phyloP scores from a whole-genome alignment of 371 early-diverging fungal genomes.

The Mucor plumbeus region DNA sequence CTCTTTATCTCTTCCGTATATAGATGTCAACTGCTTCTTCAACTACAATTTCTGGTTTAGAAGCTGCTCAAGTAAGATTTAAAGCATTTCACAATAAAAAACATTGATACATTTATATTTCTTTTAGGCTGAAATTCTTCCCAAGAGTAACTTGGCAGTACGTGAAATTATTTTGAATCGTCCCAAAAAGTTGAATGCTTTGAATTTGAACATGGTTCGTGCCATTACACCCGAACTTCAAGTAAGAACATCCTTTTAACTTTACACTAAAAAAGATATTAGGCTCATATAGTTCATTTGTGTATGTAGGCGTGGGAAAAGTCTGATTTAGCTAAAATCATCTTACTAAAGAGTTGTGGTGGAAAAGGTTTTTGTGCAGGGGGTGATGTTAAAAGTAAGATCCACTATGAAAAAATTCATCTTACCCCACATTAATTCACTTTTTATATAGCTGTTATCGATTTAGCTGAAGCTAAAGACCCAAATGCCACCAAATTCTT shows the following conservation, averaged over 20 bases:
- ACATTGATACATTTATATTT: not conserved
- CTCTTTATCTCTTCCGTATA: too few species aligned
- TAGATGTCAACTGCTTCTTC: conserved; percentile 24
- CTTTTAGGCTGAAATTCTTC: conserved; percentile 34
- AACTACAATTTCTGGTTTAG: conserved; percentile 16
- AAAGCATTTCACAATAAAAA: not conserved
- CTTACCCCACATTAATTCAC: not conserved
- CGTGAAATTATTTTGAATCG: conserved; percentile 88
- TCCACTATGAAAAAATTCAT: not conserved
- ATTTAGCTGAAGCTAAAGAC: conserved; percentile 48
- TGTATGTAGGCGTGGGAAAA: conserved; percentile 82
- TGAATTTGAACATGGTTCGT: conserved; percentile 88
- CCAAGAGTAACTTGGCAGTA: conserved; percentile 61
- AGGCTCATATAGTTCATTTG: not conserved
- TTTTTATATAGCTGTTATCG: conserved; percentile 43
- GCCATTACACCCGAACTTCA: conserved; percentile 81
- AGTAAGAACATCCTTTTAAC: conserved; percentile 40
- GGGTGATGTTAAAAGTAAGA: conserved; percentile 89
- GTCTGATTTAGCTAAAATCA: conserved; percentile 86
- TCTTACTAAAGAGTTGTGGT: conserved; percentile 81
- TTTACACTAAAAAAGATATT: not conserved
- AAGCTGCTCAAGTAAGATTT: conserved; percentile 19
- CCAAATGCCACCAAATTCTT: conserved; percentile 80
- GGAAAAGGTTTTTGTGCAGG: conserved; percentile 95
- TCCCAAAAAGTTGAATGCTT: conserved; percentile 86